Base-by-base conservation (phyloP, 805 yeast species). In the Starmera amethionina region DNA sequence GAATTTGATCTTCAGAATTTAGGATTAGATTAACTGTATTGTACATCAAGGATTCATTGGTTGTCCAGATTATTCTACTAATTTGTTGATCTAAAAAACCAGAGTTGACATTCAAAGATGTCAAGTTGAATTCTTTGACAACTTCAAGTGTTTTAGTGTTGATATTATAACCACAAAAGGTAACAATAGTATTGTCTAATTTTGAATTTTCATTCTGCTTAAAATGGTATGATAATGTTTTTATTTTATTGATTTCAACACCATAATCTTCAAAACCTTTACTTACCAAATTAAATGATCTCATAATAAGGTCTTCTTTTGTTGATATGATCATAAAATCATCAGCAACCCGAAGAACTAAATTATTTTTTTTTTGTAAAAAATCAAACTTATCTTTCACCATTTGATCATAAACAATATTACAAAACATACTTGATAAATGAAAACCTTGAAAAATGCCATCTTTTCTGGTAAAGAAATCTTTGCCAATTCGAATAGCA, bases 401-500 rank as follows among this genome's bases (percentile, higher is more conserved):
- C 28, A 89, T 53, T 2, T 70, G 65, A 50, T 82, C 87, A 50
- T 82, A 82, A 0, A 84, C 72, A 1, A 87, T 46, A 46, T 87
- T 85, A 46, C 95, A 87, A 30, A 89, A 66, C 5, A 79, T 64
- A 1, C 83, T 72, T 42, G 95, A 90, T 4, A 88, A 57, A 2
- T 80, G 77, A 8, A 86, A 74, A 0, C 97, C 97, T 61, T 89
- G 97, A 40, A 81, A 88, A 0, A 90, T 67, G 0, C 97, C 97
- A 9, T 63, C 57, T 34, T 62, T 73, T 42, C 95, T 63, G n/a
- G 56, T 52, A 50, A 66, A 73, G 4, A 64, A 58, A 8, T 49
- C 45, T 1, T 57, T 51, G 4, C 63, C 62, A 3, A 72, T 56
- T 25, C 58, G 57, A 0, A 80, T 59, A 0, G 68, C 61, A 0